Evolutionary conservation across 345 rosid species (phyloP).

Genomic region (Noccaea bulbosa): DNA sequence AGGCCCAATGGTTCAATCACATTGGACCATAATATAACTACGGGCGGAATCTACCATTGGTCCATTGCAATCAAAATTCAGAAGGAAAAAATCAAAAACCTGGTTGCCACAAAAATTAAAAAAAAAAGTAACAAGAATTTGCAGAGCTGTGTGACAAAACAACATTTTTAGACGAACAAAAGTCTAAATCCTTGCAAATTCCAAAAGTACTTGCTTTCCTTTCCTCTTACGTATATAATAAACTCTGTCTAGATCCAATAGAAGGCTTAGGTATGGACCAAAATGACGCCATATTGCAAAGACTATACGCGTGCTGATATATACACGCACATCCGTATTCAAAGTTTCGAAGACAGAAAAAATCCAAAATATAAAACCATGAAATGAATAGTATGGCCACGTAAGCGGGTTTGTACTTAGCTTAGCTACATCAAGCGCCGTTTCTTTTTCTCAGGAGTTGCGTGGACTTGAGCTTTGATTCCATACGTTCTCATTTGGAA

Average conservation of each 20-base stretch:
- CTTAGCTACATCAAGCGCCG: constrained; percentile 43
- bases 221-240: constrained; percentile 1
- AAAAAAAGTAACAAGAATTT: too few relatives aligned
- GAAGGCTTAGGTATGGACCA: constrained; percentile 5
- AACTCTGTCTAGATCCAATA: neutral
- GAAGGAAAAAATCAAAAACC: neutral
- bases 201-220: neutral
- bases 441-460: constrained; percentile 92
- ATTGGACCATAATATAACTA: too few relatives aligned
- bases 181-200: neutral
- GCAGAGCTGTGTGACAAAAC: too few relatives aligned
- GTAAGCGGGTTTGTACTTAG: neutral
- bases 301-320: constrained; percentile 19
- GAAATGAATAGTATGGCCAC: neutral
- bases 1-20: too few relatives aligned
- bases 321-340: constrained; percentile 12
- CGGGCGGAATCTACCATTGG: too few relatives aligned
- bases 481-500: constrained; percentile 89
- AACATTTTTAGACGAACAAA: neutral
- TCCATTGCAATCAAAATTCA: too few relatives aligned
- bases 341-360: constrained; percentile 2
- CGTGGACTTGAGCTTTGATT: constrained; percentile 83
- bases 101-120: neutral
- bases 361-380: neutral
- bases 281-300: neutral